Evolutionary conservation across 2,329 filamentous ascomycete genomes (phyloP).

Genomic region (Sporothrix sp.): DNA sequence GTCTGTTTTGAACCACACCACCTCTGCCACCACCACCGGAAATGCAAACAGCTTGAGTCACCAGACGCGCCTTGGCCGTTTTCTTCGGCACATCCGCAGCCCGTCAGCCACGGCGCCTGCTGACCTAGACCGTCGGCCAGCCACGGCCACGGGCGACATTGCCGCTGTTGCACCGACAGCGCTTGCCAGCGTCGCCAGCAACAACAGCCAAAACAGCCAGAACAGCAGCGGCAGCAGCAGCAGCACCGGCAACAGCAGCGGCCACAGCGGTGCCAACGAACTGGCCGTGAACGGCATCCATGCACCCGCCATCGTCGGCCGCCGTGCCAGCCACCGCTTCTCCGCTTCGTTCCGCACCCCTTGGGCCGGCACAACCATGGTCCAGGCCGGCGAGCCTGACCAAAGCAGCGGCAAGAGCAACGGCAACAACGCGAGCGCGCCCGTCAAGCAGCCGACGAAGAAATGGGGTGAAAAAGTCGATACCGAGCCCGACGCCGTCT

Average conservation of each 20-base stretch:
- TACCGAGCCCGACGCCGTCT: constrained; percentile 25
- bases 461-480: neutral
- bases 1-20: neutral
- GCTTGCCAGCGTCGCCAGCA: neutral
- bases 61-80: constrained; percentile 8
- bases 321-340: constrained; percentile 16
- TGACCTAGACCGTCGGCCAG: neutral
- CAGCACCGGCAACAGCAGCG: neutral
- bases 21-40: too few relatives aligned
- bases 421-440: neutral
- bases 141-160: neutral
- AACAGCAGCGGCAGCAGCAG: neutral
- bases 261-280: too few relatives aligned
- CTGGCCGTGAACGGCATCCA: too few relatives aligned
- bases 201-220: neutral
- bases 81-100: constrained; percentile 14
- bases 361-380: constrained; percentile 19
- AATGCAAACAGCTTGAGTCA: neutral
- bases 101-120: neutral
- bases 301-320: neutral
- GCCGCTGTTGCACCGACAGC: constrained; percentile 9
- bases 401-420: neutral
- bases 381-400: constrained; percentile 18
- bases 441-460: neutral
- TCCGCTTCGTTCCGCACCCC: constrained; percentile 27